Percentiles rank a stretch among this genome's conserved stretches.
phyloP scores from a whole-genome alignment of 495 filamentous ascomycete species.

The Neurospora sp. region DNA sequence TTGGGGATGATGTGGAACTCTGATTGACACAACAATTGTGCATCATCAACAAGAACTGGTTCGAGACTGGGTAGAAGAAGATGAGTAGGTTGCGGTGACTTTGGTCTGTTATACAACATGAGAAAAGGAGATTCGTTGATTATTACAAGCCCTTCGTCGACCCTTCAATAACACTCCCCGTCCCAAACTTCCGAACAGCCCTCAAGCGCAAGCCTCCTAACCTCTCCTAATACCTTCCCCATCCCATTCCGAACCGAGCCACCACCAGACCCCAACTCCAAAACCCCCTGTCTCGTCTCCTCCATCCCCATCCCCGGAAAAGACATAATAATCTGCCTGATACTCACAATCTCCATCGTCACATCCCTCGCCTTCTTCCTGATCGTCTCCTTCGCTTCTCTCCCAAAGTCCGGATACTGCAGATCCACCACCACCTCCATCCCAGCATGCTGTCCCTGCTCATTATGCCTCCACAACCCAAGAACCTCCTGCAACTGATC shows the following conservation, averaged over 20 bases:
- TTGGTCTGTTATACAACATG: background rate
- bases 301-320: background rate
- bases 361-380: background rate
- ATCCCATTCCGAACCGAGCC: background rate
- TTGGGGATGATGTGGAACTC: background rate
- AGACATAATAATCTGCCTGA: background rate
- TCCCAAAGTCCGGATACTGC: constrained; percentile 1
- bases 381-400: background rate
- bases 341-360: constrained; percentile 1
- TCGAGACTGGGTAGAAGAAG: background rate
- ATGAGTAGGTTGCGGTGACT: no score
- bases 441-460: background rate
- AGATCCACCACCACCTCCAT: background rate
- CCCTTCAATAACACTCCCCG: background rate
- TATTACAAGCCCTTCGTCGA: background rate
- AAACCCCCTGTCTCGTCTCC: background rate
- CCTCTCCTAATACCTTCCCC: background rate
- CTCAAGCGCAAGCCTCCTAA: background rate
- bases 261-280: background rate
- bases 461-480: background rate
- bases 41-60: background rate
- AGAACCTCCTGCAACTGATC: constrained; percentile 6
- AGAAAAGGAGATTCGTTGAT: background rate
- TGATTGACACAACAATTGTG: background rate
- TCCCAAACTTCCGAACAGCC: background rate